A percentile compares a stretch with the other conserved stretches of the same genome.
Conservation (phyloP, 2,329 filamentous ascomycete species). For the Aspergillus jensenii region DNA sequence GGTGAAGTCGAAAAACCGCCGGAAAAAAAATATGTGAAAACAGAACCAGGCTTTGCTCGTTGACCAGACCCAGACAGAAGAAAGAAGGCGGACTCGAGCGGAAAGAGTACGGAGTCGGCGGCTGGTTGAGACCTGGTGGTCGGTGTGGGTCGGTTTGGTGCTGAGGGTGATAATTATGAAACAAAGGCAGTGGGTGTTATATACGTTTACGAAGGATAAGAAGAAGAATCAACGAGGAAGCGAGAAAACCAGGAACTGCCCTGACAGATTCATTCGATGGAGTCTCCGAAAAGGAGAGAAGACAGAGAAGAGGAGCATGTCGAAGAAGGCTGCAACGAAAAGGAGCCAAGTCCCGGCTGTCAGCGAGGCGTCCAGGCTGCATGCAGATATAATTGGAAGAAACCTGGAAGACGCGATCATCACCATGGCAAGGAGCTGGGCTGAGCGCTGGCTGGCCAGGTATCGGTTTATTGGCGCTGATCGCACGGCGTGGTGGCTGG, state of each 20-base stretch:
- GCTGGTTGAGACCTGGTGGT: constrained; percentile 4
- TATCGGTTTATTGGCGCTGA: constrained; percentile 3
- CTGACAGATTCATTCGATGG: neutral
- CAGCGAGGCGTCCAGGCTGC: constrained; percentile 1
- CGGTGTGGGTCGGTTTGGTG: constrained; percentile 6
- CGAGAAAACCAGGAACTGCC: neutral
- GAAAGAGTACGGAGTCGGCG: constrained; percentile 2
- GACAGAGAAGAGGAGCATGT: neutral
- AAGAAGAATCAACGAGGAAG: neutral
- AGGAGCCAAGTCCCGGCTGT: neutral
- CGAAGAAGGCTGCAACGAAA: neutral
- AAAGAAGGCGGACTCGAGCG: constrained; percentile 1
- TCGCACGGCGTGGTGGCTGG: constrained; percentile 5
- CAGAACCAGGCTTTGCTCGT: neutral
- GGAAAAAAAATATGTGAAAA: neutral
- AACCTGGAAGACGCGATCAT: neutral
- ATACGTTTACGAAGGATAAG: neutral
- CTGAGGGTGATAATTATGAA: neutral
- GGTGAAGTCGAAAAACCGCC: neutral
- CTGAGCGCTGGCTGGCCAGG: neutral
- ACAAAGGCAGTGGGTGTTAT: neutral
- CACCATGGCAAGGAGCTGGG: neutral
- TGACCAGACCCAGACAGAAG: neutral
- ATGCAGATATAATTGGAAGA: constrained; percentile 7
- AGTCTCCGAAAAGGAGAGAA: neutral